A percentile compares a stretch with the other conserved stretches of the same genome.
These are phyloP conservation scores for Carex kokanica DNA, from an alignment of 176 grass and related monocot genomes.

Conservation along the genomic window DNA sequence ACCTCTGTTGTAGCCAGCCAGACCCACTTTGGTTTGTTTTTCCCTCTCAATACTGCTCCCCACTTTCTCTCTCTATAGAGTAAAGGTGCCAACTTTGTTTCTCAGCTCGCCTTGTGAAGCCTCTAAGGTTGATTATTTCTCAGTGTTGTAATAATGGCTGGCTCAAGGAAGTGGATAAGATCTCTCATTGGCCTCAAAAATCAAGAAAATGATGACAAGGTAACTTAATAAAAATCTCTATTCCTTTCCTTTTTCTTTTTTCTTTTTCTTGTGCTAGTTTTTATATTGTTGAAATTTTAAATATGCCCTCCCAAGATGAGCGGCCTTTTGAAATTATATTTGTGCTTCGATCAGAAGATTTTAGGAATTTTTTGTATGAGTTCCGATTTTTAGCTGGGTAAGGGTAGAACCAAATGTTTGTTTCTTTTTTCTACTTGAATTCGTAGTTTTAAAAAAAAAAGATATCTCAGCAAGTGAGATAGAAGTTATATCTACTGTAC, in stretches of 20 bases:
- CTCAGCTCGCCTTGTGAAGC: not conserved
- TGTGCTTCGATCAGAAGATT: not conserved
- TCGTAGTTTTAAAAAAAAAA: not conserved
- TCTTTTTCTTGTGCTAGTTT: not conserved
- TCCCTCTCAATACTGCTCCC: not conserved
- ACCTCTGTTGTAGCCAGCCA: constrained; percentile 6
- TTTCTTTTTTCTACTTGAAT: not conserved
- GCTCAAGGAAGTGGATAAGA: constrained; percentile 87
- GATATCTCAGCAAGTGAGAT: not conserved
- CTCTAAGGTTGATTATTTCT: constrained; percentile 15
- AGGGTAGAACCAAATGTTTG: not conserved
- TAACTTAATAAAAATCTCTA: constrained; percentile 21
- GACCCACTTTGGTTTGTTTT: constrained; percentile 15
- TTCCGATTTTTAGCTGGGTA: not conserved
- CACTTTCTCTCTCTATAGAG: not conserved
- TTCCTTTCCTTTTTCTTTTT: not conserved
- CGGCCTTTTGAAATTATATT: not conserved
- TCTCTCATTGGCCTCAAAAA: constrained; percentile 84
- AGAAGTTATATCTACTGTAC: not conserved
- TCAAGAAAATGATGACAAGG: constrained; percentile 58
- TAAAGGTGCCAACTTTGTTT: constrained; percentile 13
- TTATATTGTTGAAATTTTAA: not conserved
- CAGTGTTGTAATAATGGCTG: constrained; percentile 35
- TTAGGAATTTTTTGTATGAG: not conserved
- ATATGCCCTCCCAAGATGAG: not conserved